Base-by-base conservation (phyloP, 768 basidiomycete genomes). In the Leccinum incarnatum region DNA sequence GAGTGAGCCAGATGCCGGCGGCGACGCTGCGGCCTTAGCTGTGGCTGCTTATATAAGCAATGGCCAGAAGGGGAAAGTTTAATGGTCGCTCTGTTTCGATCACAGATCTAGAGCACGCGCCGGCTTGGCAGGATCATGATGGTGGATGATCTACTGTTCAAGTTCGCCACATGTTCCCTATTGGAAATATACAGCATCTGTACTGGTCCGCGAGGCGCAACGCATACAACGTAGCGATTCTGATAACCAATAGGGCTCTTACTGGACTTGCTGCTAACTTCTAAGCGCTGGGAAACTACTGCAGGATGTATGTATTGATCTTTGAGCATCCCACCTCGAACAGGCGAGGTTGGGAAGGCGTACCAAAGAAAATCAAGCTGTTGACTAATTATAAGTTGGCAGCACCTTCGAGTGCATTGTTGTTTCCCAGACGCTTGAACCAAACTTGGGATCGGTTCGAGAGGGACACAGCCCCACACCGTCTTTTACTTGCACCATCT, bases 41-140 rank as follows among this genome's bases (percentile, higher is more conserved):
- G 40, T 19, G 7, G 40, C 5, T 8, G 56, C 59, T 70, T 59
- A 69, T 17, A 34, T 67, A 68, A 70, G 46, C 55, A 46, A 14
- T 19, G 19, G 3, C 54, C 46, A 37, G 21, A 54, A 61, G 47
- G 6, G 55, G 32, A 27, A 62, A 34, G 58, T 56, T 45, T 51
- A 53, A 51, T 55, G 45, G 32, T 57, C 45, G 21, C n/a, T 11
- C 5, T 19, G 4, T 30, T 45, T 45, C 42, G 19, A 21, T 37
- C 36, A 37, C 5, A 34, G 32, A 34, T 14, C 32, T 30, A 30
- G 30, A 30, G 30, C 30, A 34, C 34, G 34, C 34, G 34, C 34
- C 34, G 34, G 12, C 30, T 30, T 30, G 30, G 30, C 30, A 32
- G 4, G 30, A 32, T 32, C 30, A 32, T 32, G 34, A 34, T 34